Conservation (phyloP, 1,139 yeast genomes). For the Lizanozyma gosingica region DNA sequence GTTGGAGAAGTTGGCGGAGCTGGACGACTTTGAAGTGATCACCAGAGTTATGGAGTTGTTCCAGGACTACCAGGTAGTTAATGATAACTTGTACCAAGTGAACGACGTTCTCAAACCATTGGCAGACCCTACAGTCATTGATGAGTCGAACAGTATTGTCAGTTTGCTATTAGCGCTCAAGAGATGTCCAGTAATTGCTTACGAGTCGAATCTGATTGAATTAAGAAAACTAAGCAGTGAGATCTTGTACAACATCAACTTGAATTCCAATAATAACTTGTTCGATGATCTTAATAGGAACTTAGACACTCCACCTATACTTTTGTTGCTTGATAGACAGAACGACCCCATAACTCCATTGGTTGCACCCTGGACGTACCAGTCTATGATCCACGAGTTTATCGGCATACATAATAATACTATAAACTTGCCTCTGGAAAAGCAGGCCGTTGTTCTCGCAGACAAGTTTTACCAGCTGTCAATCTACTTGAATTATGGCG, state of each 20-base stretch:
- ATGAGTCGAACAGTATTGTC: conserved; percentile 45
- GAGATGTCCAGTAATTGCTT: conserved; percentile 69
- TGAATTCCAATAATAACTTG: conserved; percentile 47
- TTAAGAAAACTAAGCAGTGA: conserved; percentile 61
- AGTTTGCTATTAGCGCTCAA: conserved; percentile 69
- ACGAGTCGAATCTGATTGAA: conserved; percentile 61
- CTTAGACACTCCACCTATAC: conserved; percentile 62
- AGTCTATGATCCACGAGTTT: conserved; percentile 93
- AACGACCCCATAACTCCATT: conserved; percentile 92
- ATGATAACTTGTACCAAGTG: conserved; percentile 55
- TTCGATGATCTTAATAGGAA: conserved; percentile 54
- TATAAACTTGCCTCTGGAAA: conserved; percentile 48
- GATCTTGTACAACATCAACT: conserved; percentile 47
- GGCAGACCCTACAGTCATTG: conserved; percentile 41
- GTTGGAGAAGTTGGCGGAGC: conserved; percentile 79
- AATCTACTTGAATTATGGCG: conserved; percentile 89
- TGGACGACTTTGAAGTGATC: conserved; percentile 80
- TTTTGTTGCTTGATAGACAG: conserved; percentile 74
- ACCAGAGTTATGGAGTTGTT: conserved; percentile 71
- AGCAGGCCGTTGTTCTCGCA: conserved; percentile 53
- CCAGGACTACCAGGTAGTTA: conserved; percentile 72
- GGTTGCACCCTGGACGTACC: conserved; percentile 94
- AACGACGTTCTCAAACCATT: conserved; percentile 21
- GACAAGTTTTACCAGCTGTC: conserved; percentile 74
- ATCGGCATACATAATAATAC: conserved; percentile 75